Percentiles rank a stretch among this genome's conserved stretches.
Conservation (phyloP, 345 rosid species). For the Angophora floribunda region DNA sequence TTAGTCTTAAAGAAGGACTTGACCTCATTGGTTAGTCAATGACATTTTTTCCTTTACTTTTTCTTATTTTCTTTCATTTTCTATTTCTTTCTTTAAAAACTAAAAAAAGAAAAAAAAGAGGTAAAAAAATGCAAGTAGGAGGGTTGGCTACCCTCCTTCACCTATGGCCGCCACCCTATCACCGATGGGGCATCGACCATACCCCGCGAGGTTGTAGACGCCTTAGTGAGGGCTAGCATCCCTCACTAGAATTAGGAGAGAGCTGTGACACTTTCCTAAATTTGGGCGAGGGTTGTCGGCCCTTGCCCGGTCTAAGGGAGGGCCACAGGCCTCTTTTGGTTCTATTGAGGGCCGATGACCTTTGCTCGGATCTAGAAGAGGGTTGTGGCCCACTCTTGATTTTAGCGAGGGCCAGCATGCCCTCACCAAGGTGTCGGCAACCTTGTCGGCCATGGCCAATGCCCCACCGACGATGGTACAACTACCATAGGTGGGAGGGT, state of each 20-base stretch:
- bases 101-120: too few relatives aligned
- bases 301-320: too few relatives aligned
- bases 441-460: fast-evolving
- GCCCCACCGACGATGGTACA: neutral
- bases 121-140: too few relatives aligned
- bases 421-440: neutral
- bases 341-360: neutral
- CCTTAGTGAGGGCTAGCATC: fast-evolving
- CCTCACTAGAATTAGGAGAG: fast-evolving
- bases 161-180: fast-evolving
- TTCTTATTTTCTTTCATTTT: too few relatives aligned
- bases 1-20: neutral
- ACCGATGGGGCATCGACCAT: too few relatives aligned
- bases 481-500: neutral
- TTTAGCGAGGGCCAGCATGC: neutral
- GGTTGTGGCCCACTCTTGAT: neutral
- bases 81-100: neutral
- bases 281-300: fast-evolving
- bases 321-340: fast-evolving
- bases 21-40: neutral
- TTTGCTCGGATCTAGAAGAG: too few relatives aligned
- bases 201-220: fast-evolving
- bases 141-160: fast-evolving
- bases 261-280: neutral
- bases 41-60: neutral